Conservation (phyloP, 73 alveolate species). For the Tetrahymena malaccensis region DNA sequence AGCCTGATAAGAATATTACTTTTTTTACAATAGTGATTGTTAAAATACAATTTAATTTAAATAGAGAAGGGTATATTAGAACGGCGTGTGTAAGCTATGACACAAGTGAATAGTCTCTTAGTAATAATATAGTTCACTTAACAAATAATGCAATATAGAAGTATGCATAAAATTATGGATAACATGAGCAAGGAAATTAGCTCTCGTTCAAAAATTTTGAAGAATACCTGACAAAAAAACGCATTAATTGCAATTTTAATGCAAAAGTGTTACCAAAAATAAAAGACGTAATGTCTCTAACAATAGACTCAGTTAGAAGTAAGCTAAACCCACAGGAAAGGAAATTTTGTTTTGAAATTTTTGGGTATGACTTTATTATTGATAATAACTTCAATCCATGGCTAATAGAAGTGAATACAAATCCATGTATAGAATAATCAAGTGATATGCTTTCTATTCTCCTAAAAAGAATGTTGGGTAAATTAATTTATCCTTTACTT, state of each 20-base stretch:
- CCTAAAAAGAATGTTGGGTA: background rate
- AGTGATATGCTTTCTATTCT: background rate
- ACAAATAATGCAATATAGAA: constrained; percentile 92
- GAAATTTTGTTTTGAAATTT: constrained; percentile 71
- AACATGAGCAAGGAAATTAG: constrained; percentile 88
- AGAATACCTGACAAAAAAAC: constrained; percentile 16
- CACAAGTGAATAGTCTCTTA: constrained; percentile 46
- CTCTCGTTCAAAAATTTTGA: constrained; percentile 45
- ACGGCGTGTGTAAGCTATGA: constrained; percentile 69
- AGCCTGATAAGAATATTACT: background rate
- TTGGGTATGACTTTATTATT: constrained; percentile 80
- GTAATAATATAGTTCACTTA: constrained; percentile 79
- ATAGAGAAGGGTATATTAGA: constrained; percentile 72
- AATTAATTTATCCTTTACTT: background rate
- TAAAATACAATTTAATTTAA: background rate
- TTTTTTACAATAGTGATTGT: background rate
- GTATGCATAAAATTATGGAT: constrained; percentile 73
- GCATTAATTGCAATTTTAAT: constrained; percentile 25
- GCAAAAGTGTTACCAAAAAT: constrained; percentile 43
- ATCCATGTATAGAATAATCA: constrained; percentile 70
- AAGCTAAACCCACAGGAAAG: constrained; percentile 50
- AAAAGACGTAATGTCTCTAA: constrained; percentile 44
- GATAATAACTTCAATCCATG: constrained; percentile 65
- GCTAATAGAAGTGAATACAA: constrained; percentile 79
- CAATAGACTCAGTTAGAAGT: constrained; percentile 37